Base-by-base conservation (phyloP, 31 red algal species). In the Asparagopsis taxiformis region DNA sequence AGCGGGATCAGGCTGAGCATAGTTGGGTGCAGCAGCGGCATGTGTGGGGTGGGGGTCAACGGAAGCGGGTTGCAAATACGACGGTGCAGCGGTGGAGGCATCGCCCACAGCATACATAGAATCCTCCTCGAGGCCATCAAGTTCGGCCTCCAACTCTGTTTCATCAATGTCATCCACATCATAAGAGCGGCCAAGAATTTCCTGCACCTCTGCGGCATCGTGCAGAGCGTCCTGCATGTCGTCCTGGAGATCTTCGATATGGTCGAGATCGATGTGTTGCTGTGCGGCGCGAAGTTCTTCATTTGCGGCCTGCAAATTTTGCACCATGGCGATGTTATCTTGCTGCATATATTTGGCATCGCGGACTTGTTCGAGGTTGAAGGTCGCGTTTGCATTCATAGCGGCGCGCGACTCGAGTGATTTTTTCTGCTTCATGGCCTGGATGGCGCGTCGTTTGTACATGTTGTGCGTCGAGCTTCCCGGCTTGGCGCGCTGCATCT, bases 391-490 rank as follows among this genome's bases (percentile, higher is more conserved):
- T 43, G 81, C 69, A 33, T 58, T 61, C 81, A 75, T 74, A 17
- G 81, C 48, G 35, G 62, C 62, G 19, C 69, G 69, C 23, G 62
- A 39, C 36, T 85, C 81, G 3, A 85, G 37, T 6, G 60, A 69
- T 61, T 85, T 85, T 28, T 69, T 67, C 62, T 85, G 70, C 26
- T 75, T 74, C 81, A 85, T 85, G 2, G 81, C 81, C 23, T 74
- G 70, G 17, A 85, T 43, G 37, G 81, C 81, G 31, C 81, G 69
- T 20, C 81, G 81, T 30, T 75, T 74, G 62, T 85, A 85, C 81
- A 85, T 85, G 53, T 60, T 67, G 35, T 85, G 61, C 20, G 69
- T 60, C 19, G 68, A 36, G 23, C 65, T 68, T 7, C 70, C 70
- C 8, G 81, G 81, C 33, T 66, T 68, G 22, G 44, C 71, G 33